Evolutionary conservation across 2,329 filamentous ascomycete genomes (phyloP), one percentile per base, ranked within the genome.

Genomic region (Trichoderma sp.): DNA sequence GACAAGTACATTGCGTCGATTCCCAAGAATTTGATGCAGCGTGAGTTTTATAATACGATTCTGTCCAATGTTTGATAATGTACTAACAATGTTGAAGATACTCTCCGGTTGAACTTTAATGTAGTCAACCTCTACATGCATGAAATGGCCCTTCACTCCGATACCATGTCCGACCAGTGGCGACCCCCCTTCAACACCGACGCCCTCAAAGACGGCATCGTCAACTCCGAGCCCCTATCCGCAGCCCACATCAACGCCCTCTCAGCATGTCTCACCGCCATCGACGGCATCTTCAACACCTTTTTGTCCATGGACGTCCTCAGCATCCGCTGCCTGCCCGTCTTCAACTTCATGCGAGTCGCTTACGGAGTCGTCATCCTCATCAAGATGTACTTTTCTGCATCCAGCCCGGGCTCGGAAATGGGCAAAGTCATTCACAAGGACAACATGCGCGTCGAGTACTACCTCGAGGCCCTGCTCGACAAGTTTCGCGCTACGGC

Each of bases 71-170:
- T 58, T 47, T 43, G 14, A 12, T 7, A 12, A 8, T 57, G 30
- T 58, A 24, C 65, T 69, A 11, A 69, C 65, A 24, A 14, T 14
- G 14, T 9, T 11, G 11, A 5, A 90, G 90, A 88, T n/a, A 85
- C 88, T 0, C 83, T 94, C 60, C 82, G 83, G 21, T 86, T 94
- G 74, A 87, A 88, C 73, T 90, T 93, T 74, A 84, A 90, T 74
- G 86, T 91, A 2, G 79, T 93, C 43, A 91, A 86, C 73, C 83
- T 95, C 3, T 94, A 92, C 78, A 90, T 94, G 83, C 91, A 95
- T 78, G 93, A 95, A 80, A 88, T 93, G 69, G 90, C 88, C 3
- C 87, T 95, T 74, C 90, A 93, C 74, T 84, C 88, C 9, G 89
- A 92, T 70, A 84, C 83, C 24, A 84, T 89, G 8, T 86, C 71